Percentiles rank a stretch among this genome's conserved stretches.
Conservation (phyloP, 2,329 filamentous ascomycete species). For the Claviceps sp. region DNA sequence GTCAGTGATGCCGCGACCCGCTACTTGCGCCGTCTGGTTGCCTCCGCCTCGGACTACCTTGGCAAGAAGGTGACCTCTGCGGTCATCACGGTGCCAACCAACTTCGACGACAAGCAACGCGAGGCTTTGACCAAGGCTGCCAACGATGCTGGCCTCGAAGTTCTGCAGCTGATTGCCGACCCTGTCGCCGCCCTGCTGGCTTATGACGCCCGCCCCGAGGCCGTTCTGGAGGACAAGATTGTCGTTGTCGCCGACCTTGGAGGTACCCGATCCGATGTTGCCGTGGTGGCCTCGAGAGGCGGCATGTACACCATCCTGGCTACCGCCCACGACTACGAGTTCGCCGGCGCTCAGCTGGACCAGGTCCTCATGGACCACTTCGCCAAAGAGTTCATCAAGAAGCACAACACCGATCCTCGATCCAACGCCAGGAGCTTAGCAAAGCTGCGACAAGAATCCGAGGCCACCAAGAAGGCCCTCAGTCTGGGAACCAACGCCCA, state of each 20-base stretch:
- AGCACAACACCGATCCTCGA: constrained; percentile 80
- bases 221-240: constrained; percentile 68
- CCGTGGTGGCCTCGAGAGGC: constrained; percentile 79
- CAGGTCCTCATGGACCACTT: constrained; percentile 90
- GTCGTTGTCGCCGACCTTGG: constrained; percentile 87
- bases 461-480: constrained; percentile 83
- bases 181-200: constrained; percentile 79
- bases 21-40: constrained; percentile 68
- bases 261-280: constrained; percentile 81
- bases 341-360: constrained; percentile 75
- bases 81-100: constrained; percentile 85
- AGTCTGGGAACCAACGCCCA: constrained; percentile 77
- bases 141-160: constrained; percentile 68
- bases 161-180: constrained; percentile 87
- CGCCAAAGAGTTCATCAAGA: constrained; percentile 97
- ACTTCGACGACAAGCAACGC: constrained; percentile 81
- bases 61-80: constrained; percentile 91
- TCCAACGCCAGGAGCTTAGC: constrained; percentile 69
- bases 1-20: constrained; percentile 74
- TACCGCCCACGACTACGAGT: constrained; percentile 90
- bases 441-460: constrained; percentile 84
- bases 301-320: constrained; percentile 95
- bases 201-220: constrained; percentile 76
- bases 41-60: constrained; percentile 79
- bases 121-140: constrained; percentile 66